Evolutionary conservation across 2,329 filamentous ascomycete species (phyloP), one percentile per base, ranked within the genome.

Genomic region (Penicillium glabrum): DNA sequence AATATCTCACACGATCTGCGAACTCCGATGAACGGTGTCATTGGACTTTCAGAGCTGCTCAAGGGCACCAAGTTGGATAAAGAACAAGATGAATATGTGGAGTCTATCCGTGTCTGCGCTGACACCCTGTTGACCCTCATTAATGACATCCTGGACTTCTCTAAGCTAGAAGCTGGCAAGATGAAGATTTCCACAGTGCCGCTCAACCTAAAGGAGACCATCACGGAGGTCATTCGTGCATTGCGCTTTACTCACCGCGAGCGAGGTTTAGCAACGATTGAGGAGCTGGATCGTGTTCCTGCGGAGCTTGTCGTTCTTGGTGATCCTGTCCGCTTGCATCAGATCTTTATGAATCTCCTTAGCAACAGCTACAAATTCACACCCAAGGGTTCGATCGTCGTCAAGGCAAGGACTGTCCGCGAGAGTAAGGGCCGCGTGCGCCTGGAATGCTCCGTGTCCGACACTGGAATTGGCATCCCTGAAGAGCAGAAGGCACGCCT

Each of bases 341-440:
- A 96, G 67, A 93, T 96, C 26, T 79, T 79, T 64, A 79, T 79
- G 77, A 97, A 97, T 68, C 82, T 97, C 26, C 89, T 97, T 44
- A 90, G 89, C 61, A 97, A 97, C 77, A 93, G 90, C 69, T 88
- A 96, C 74, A 97, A 97, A 71, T 97, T 97, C 70, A 97, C 93
- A 0, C 89, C 93, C 56, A 84, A 88, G 56, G 93, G 93, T 0
- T 90, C 89, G 0, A 90, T 97, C 57, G 96, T 90, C 0, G 91
- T 97, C 51, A 87, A 87, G 46, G 90, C 91, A 5, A 83, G 83
- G 24, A 83, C 92, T 21, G 87, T 91, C 46, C 80, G 81, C 8
- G 90, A 96, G 69, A 87, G 86, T 10, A 80, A 83, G 14, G 85
- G 90, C 39, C 83, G 83, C 56, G 87, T 91, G 7, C 87, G 86